A percentile compares a stretch with the other conserved stretches of the same genome.
These are phyloP conservation scores for Chaetomiaceae sp. DNA, from an alignment of 2,329 filamentous ascomycete genomes.

Conservation along the genomic window DNA sequence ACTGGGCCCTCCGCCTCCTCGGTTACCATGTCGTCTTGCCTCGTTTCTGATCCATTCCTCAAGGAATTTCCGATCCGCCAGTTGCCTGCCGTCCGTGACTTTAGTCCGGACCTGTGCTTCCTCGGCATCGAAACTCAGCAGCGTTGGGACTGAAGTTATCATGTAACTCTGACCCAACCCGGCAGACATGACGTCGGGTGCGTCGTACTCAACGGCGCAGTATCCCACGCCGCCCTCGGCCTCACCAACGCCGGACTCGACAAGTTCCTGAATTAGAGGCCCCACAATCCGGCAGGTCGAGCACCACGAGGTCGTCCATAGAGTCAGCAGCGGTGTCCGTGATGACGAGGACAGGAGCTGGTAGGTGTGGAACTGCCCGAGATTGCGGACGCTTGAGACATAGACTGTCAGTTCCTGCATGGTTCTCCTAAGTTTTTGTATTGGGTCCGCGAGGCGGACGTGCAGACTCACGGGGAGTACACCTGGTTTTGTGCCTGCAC, in stretches of 20 bases:
- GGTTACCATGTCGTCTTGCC: slow-evolving; percentile 37
- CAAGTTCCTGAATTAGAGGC: slow-evolving; percentile 46
- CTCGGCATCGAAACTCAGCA: slow-evolving; percentile 54
- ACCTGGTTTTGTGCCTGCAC: slow-evolving; percentile 36
- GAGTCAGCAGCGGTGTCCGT: slow-evolving; percentile 52
- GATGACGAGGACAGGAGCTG: slow-evolving; percentile 52
- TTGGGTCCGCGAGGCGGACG: too few species aligned
- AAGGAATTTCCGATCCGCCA: slow-evolving; percentile 48
- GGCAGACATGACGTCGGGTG: slow-evolving; percentile 50
- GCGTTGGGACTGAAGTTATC: slow-evolving; percentile 54
- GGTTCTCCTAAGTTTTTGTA: too few species aligned
- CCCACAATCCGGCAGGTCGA: slow-evolving; percentile 48
- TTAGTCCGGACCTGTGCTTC: slow-evolving; percentile 48
- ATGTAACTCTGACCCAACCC: slow-evolving; percentile 51
- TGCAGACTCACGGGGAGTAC: slow-evolving; percentile 36
- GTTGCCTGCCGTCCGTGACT: slow-evolving; percentile 44
- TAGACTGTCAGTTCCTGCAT: background rate
- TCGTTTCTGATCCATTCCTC: slow-evolving; percentile 42
- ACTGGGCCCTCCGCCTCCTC: slow-evolving; percentile 34
- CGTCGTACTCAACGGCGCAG: slow-evolving; percentile 53
- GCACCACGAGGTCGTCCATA: slow-evolving; percentile 59
- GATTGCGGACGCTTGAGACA: slow-evolving; percentile 47
- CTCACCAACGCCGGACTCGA: slow-evolving; percentile 51
- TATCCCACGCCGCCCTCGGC: slow-evolving; percentile 53
- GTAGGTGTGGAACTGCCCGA: slow-evolving; percentile 52